Evolutionary conservation across 148 eudicot species (phyloP).

Genomic region (Rhododendron griersonianum): DNA sequence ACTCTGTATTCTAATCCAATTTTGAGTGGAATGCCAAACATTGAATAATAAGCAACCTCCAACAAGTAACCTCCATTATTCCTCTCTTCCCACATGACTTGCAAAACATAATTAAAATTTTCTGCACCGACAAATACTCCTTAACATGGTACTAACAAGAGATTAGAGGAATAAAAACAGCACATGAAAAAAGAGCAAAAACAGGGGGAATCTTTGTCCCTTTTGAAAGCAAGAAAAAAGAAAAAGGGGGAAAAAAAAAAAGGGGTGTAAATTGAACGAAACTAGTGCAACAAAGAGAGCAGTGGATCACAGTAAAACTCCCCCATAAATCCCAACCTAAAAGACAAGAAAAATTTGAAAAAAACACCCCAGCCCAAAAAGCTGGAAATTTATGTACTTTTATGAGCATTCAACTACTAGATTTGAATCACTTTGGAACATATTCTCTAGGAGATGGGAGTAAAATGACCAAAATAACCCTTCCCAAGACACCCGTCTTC

Average conservation of each 20-base stretch:
- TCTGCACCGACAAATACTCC: not conserved
- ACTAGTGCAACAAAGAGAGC: not conserved
- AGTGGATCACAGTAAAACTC: not conserved
- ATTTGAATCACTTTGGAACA: not conserved
- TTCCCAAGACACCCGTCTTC: not conserved
- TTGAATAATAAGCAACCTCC: not conserved
- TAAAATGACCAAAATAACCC: slow-evolving; percentile 4
- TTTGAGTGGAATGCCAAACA: not conserved
- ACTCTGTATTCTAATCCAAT: not conserved
- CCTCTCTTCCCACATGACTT: not conserved
- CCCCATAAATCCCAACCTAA: not conserved
- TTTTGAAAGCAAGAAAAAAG: not conserved
- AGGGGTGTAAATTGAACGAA: not conserved
- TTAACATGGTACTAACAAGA: not conserved
- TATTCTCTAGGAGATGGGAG: not conserved
- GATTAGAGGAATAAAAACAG: not conserved
- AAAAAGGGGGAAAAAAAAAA: not conserved
- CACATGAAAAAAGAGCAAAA: not conserved
- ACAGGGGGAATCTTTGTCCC: not conserved
- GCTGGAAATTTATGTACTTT: not conserved
- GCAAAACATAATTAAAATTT: not conserved
- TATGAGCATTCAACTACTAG: not conserved
- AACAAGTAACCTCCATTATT: not conserved
- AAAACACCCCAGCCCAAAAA: not conserved
- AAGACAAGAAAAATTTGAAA: not conserved